Evolutionary conservation across 1,139 yeast species (phyloP).

Genomic region (Hansenula sp.): DNA sequence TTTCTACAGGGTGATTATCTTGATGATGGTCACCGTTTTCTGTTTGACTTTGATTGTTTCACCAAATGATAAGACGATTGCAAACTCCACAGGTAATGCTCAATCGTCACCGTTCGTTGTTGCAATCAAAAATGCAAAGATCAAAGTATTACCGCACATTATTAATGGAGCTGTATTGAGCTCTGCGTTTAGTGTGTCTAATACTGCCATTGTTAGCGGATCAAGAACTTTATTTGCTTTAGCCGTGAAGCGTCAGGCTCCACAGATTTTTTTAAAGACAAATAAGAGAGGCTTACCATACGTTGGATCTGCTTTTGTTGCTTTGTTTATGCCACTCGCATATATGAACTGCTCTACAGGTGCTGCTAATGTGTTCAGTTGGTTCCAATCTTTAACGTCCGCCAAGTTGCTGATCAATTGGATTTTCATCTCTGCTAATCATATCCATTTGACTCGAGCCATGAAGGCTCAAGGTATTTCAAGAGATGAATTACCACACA

Average conservation of each 20-base stretch:
- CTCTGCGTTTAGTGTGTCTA: neutral
- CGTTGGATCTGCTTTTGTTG: neutral
- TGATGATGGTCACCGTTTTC: slow-evolving; percentile 38
- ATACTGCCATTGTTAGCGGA: neutral
- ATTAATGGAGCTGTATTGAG: neutral
- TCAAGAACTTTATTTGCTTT: neutral
- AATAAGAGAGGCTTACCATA: neutral
- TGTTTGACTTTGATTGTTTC: slow-evolving; percentile 41
- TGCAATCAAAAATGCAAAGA: neutral
- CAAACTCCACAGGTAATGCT: neutral
- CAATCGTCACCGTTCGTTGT: neutral
- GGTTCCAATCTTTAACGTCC: neutral
- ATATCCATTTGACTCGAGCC: neutral
- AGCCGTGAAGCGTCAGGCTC: neutral
- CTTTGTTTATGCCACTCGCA: neutral
- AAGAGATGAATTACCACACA: neutral
- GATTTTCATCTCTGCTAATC: neutral
- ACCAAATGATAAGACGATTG: slow-evolving; percentile 26
- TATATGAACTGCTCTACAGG: neutral
- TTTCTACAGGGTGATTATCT: slow-evolving; percentile 18
- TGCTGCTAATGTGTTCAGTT: neutral
- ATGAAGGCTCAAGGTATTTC: neutral
- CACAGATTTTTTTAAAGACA: neutral
- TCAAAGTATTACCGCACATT: neutral
- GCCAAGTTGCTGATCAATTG: neutral